Evolutionary conservation across 1,139 yeast species (phyloP).

Genomic region (Yamadazyma atmosphaerica): DNA sequence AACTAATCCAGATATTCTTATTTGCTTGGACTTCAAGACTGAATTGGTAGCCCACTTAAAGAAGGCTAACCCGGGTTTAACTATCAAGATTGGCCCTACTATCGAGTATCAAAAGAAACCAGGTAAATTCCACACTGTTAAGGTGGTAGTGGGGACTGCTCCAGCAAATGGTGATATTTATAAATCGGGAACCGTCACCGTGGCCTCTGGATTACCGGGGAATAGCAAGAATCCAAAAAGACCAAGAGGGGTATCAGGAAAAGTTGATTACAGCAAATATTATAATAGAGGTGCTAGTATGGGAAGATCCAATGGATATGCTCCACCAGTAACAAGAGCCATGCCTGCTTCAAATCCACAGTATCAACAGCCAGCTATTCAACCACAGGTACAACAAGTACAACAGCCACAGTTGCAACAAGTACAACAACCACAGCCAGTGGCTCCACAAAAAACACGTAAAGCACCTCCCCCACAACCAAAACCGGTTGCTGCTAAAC

Average conservation of each 20-base stretch:
- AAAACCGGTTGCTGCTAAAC: constrained; percentile 35
- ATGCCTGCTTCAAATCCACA: constrained; percentile 8
- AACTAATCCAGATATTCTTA: constrained; percentile 71
- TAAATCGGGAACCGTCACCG: constrained; percentile 87
- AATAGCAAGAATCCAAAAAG: constrained; percentile 67
- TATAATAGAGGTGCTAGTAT: constrained; percentile 34
- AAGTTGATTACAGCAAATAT: constrained; percentile 47
- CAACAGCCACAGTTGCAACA: constrained; percentile 17
- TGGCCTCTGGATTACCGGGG: constrained; percentile 77
- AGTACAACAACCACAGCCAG: constrained; percentile 13
- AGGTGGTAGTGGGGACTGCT: constrained; percentile 54
- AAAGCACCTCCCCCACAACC: constrained; percentile 16
- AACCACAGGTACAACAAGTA: constrained; percentile 19
- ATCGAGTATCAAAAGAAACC: constrained; percentile 89
- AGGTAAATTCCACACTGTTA: constrained; percentile 75
- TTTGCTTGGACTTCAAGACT: constrained; percentile 84
- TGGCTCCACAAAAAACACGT: constrained; percentile 10
- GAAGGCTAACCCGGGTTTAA: constrained; percentile 56
- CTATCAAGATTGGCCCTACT: constrained; percentile 68
- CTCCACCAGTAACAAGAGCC: constrained; percentile 9
- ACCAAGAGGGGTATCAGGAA: constrained; percentile 51
- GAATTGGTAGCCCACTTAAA: constrained; percentile 81
- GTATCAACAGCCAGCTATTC: constrained; percentile 8
- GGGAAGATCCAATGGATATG: constrained; percentile 8
- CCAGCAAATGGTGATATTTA: constrained; percentile 71